Conservation (phyloP, 805 yeast species). For the Sungouiozyma ichnusensis region DNA sequence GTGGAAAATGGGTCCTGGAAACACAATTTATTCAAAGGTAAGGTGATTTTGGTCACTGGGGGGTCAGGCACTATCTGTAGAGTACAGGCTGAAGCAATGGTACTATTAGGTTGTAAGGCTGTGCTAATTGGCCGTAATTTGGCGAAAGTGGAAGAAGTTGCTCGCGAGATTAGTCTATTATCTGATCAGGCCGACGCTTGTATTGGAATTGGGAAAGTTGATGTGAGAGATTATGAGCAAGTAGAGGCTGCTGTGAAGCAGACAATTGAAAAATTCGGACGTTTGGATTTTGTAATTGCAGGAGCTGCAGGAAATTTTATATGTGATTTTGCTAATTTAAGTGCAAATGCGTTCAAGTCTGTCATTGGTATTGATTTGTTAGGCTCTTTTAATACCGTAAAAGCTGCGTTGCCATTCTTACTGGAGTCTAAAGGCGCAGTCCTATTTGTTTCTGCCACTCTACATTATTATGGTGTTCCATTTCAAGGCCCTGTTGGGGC, state of each 20-base stretch:
- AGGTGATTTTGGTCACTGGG: slow-evolving; percentile 86
- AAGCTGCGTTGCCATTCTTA: slow-evolving; percentile 65
- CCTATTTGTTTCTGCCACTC: slow-evolving; percentile 76
- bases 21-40: slow-evolving; percentile 63
- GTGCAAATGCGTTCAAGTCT: slow-evolving; percentile 79
- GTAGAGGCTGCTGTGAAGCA: slow-evolving; percentile 50
- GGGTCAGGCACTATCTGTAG: slow-evolving; percentile 96
- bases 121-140: slow-evolving; percentile 73
- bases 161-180: slow-evolving; percentile 49
- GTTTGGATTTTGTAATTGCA: slow-evolving; percentile 78
- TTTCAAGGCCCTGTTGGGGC: slow-evolving; percentile 87
- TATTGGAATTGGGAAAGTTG: slow-evolving; percentile 60
- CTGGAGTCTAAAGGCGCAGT: slow-evolving; percentile 57
- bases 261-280: slow-evolving; percentile 61
- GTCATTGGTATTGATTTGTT: slow-evolving; percentile 79
- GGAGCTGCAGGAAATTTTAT: slow-evolving; percentile 96
- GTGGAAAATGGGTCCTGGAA: slow-evolving; percentile 32
- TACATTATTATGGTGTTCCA: slow-evolving; percentile 83
- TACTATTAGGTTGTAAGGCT: slow-evolving; percentile 76
- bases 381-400: slow-evolving; percentile 83
- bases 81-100: slow-evolving; percentile 79
- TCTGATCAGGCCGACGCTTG: slow-evolving; percentile 37
- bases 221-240: slow-evolving; percentile 63
- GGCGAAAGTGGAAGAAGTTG: slow-evolving; percentile 56
- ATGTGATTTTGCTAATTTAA: slow-evolving; percentile 64